Evolutionary conservation across 2,329 filamentous ascomycete species (phyloP).

Genomic region (Paraphoma chrysanthemicola): DNA sequence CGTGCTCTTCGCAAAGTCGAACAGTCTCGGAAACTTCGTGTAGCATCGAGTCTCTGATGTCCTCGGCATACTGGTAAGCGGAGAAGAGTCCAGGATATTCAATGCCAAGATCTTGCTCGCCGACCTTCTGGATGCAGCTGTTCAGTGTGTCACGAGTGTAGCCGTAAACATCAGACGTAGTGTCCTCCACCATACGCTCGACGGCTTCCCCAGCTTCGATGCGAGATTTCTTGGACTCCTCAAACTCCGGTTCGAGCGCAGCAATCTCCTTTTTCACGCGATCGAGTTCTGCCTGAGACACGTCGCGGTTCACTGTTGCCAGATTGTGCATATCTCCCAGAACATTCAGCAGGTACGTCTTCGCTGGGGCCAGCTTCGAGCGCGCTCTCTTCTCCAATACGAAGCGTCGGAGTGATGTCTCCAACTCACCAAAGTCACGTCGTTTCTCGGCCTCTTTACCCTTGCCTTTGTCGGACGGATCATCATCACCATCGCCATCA

Average conservation of each 20-base stretch:
- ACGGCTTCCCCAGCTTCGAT: constrained; percentile 81
- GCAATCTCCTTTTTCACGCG: constrained; percentile 81
- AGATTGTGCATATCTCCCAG: constrained; percentile 85
- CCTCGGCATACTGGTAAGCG: constrained; percentile 91
- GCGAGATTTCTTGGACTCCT: constrained; percentile 81
- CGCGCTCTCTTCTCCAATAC: constrained; percentile 94
- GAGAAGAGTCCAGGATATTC: constrained; percentile 84
- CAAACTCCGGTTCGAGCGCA: constrained; percentile 83
- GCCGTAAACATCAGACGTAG: constrained; percentile 84
- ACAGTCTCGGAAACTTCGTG: constrained; percentile 84
- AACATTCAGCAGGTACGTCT: constrained; percentile 93
- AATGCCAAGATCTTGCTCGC: constrained; percentile 79
- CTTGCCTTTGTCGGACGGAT: constrained; percentile 66
- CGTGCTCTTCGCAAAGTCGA: constrained; percentile 80
- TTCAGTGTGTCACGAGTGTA: constrained; percentile 79
- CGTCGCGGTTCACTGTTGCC: constrained; percentile 84
- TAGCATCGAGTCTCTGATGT: constrained; percentile 90
- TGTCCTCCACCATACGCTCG: constrained; percentile 81
- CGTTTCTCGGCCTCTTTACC: constrained; percentile 77
- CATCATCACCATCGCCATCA: constrained; percentile 49
- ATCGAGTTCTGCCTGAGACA: constrained; percentile 83
- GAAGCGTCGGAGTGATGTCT: constrained; percentile 87
- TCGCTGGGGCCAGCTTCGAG: constrained; percentile 93
- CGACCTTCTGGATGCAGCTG: constrained; percentile 77
- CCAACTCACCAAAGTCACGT: constrained; percentile 86